Evolutionary conservation across 1,139 yeast genomes (phyloP), one percentile per base, ranked within the genome.

Genomic region (Yamadazyma sp.): DNA sequence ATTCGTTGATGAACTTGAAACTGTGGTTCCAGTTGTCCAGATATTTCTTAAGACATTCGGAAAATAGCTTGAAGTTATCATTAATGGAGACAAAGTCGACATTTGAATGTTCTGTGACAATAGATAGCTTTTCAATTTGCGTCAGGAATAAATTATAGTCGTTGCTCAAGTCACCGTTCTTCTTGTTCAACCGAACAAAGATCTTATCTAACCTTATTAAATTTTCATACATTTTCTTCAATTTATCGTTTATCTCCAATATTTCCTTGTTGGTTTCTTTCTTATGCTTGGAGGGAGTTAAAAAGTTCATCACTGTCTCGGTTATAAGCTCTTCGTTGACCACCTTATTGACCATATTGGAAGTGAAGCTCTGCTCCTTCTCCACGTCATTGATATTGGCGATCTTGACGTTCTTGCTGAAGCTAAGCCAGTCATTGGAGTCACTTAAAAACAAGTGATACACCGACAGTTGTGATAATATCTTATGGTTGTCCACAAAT

Each of bases 221-320:
- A 56, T 89, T 90, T 50, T 87, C 96, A 52, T 88, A 92, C 42
- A 90, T 66, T 56, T 87, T 87, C 53, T 86, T 86, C 21, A 90
- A 76, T 51, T 86, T 79, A 50, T 86, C 95, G 52, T 80, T 82
- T 25, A 90, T 88, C 51, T 87, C 96, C 41, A 82, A 68, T 49
- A 90, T 87, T 48, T 88, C 96, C 46, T 83, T 82, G 50, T 78
- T 80, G 40, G 80, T 78, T 49, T 85, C 94, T 25, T 80, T 72
- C 51, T 82, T 82, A 48, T 71, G 75, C 50, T 71, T 71, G 6
- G 88, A 80, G 12, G 89, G 82, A 38, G 94, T 83, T 53, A 92
- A 86, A 21, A 95, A 95, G 56, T 92, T 92, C 83, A 92, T 84
- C 28, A 92, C 80, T 1, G 87, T 84, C 55, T 92, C 98, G 0